Percentiles rank a stretch among this genome's conserved stretches.
phyloP scores from a whole-genome alignment of 2,329 filamentous ascomycete species.

The Aspergillus fijiensis region DNA sequence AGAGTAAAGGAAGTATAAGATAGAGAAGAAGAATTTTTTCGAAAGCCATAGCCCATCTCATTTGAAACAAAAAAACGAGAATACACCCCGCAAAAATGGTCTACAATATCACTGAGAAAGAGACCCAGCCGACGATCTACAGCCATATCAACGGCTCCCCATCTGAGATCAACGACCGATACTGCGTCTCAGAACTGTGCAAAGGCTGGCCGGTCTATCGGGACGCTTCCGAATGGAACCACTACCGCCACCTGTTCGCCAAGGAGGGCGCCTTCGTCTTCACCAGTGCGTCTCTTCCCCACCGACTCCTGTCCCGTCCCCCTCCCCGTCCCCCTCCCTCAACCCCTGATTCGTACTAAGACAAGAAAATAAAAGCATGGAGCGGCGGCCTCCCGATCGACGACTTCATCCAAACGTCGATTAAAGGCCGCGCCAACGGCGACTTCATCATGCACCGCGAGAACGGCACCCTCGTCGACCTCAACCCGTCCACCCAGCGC shows the following conservation, averaged over 20 bases:
- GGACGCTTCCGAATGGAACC: constrained; percentile 4
- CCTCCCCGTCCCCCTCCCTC: too few relatives aligned
- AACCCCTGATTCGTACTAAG: too few relatives aligned
- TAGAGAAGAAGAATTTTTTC: too few relatives aligned
- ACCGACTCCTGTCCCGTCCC: too few relatives aligned
- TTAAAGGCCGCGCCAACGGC: neutral
- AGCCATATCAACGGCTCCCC: constrained; percentile 4
- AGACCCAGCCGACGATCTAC: constrained; percentile 1
- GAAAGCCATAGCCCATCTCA: too few relatives aligned
- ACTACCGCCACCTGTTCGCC: neutral
- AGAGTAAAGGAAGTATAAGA: too few relatives aligned
- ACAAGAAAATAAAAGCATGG: neutral
- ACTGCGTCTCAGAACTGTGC: constrained; percentile 4
- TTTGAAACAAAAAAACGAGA: too few relatives aligned
- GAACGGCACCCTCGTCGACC: constrained; percentile 2
- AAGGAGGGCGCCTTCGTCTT: constrained; percentile 3
- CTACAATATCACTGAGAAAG: constrained; percentile 3
- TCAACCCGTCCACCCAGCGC: neutral
- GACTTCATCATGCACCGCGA: constrained; percentile 7
- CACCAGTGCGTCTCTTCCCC: neutral
- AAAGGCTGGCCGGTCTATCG: constrained; percentile 5
- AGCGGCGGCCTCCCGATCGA: constrained; percentile 2
- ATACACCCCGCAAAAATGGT: neutral
- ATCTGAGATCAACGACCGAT: neutral
- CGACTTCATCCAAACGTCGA: neutral